phyloP scores from a whole-genome alignment of 495 filamentous ascomycete genomes.

The Podospora anserina region DNA sequence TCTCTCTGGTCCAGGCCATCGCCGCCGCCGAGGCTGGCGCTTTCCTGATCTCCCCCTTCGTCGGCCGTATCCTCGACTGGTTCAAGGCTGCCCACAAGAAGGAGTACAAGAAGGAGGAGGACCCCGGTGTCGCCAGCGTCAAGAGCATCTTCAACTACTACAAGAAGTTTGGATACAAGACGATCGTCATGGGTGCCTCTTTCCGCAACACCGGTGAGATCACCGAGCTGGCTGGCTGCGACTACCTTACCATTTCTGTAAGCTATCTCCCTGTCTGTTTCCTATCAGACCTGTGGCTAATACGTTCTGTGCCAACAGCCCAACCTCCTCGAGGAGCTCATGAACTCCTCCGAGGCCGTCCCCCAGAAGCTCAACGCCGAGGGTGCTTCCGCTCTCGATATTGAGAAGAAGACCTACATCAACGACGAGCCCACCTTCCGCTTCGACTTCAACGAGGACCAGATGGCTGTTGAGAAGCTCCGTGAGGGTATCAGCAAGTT shows the following conservation, averaged over 20 bases:
- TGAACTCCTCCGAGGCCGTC: conserved; percentile 71
- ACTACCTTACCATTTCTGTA: conserved; percentile 98
- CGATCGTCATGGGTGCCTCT: conserved; percentile 98
- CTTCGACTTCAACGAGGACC: conserved; percentile 99
- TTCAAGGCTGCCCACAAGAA: conserved; percentile 96
- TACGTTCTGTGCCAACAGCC: conserved; percentile 51
- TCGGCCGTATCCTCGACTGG: conserved; percentile 99
- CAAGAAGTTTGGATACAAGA: conserved; percentile 99
- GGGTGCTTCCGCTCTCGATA: conserved; percentile 61
- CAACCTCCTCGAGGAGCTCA: conserved; percentile 88
- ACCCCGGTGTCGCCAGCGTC: conserved; percentile 96
- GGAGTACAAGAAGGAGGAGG: conserved; percentile 80
- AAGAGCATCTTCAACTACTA: conserved; percentile 99
- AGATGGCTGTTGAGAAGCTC: conserved; percentile 98
- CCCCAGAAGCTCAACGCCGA: conserved; percentile 88
- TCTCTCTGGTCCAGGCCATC: conserved; percentile 93
- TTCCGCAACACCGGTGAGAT: conserved; percentile 96
- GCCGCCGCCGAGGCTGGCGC: conserved; percentile 94
- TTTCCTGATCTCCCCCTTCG: conserved; percentile 99
- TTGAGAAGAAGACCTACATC: conserved; percentile 88
- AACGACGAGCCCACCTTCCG: conserved; percentile 87
- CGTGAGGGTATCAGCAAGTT: conserved; percentile 99
- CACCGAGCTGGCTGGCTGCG: conserved; percentile 94
- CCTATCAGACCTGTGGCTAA: conserved; percentile 23
- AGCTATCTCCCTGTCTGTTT: conserved; percentile 29